Evolutionary conservation across 2,329 filamentous ascomycete species (phyloP).

Genomic region (Pseudonectria foliicola): DNA sequence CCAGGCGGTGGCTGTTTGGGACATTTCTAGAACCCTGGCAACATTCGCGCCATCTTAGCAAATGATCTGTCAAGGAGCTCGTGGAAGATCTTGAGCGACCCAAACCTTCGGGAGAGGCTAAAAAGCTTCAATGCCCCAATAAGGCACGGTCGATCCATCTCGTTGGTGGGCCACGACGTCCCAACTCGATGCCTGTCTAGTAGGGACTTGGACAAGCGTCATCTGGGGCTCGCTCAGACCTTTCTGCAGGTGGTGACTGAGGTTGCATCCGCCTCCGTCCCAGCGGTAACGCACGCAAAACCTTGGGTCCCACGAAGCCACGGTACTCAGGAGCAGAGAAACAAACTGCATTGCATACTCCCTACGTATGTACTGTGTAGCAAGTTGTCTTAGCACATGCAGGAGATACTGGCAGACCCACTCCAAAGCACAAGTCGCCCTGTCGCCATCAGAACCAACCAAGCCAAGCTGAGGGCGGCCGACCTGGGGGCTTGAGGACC

Average conservation of each 20-base stretch:
- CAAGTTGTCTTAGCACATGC: slow-evolving; percentile 20
- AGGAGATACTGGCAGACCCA: slow-evolving; percentile 6
- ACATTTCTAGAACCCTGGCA: slow-evolving; percentile 16
- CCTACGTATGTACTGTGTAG: no score
- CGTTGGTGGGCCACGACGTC: slow-evolving; percentile 15
- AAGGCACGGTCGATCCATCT: slow-evolving; percentile 26
- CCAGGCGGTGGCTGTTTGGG: neutral
- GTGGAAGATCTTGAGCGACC: slow-evolving; percentile 34
- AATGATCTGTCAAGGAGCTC: slow-evolving; percentile 20
- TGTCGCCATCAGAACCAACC: slow-evolving; percentile 9
- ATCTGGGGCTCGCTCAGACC: slow-evolving; percentile 2
- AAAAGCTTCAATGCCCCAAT: slow-evolving; percentile 25
- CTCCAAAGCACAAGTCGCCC: no score
- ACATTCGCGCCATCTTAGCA: slow-evolving; percentile 15
- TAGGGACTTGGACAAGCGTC: neutral
- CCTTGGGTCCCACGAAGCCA: no score
- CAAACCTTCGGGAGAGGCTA: slow-evolving; percentile 33
- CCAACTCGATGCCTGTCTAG: slow-evolving; percentile 8
- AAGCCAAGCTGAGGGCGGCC: slow-evolving; percentile 11
- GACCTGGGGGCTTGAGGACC: no score
- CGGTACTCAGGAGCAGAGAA: no score
- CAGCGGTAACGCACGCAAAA: no score
- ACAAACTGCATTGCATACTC: no score
- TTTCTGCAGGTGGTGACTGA: no score
- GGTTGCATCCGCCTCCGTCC: neutral